phyloP scores from a whole-genome alignment of 805 yeast species.

The Komagataella populi region DNA sequence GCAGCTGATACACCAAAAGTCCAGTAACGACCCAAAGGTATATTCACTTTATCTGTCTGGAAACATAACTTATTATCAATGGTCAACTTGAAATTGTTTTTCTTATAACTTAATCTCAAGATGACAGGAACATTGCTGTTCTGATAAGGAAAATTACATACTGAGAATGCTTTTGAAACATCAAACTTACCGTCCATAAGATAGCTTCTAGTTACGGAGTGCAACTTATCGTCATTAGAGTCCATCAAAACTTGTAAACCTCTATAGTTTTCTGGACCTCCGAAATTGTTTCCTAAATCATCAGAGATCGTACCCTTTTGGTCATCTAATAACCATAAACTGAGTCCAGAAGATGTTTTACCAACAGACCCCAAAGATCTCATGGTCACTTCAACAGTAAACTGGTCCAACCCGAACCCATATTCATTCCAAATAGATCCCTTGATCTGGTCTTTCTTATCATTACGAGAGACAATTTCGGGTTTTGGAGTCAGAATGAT shows the following conservation, averaged over 20 bases:
- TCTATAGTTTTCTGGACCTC: conserved; percentile 44
- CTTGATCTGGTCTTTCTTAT: conserved; percentile 11
- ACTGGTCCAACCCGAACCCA: conserved; percentile 13
- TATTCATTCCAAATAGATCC: conserved; percentile 35
- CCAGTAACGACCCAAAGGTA: conserved; percentile 25
- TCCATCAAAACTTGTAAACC: conserved; percentile 55
- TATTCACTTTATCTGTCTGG: conserved; percentile 39
- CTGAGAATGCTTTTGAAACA: conserved; percentile 26
- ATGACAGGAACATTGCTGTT: conserved; percentile 62
- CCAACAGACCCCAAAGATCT: conserved; percentile 45
- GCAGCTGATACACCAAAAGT: conserved; percentile 39
- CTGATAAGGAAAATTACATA: conserved; percentile 46
- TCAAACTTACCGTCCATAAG: conserved; percentile 42
- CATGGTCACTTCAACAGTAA: conserved; percentile 45
- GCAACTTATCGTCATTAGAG: conserved; percentile 26
- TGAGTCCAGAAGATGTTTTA: conserved; percentile 38
- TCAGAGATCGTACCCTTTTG: conserved; percentile 6
- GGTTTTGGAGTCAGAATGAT: conserved; percentile 34
- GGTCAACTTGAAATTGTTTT: conserved; percentile 42
- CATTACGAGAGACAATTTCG: conserved; percentile 8
- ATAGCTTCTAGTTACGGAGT: conserved; percentile 42
- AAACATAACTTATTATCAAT: conserved; percentile 61
- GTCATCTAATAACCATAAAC: conserved; percentile 38
- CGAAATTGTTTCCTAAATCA: conserved; percentile 24
- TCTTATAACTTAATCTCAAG: conserved; percentile 47